phyloP scores from a whole-genome alignment of 2,329 filamentous ascomycete species.

The Pseudogymnoascus sp. region DNA sequence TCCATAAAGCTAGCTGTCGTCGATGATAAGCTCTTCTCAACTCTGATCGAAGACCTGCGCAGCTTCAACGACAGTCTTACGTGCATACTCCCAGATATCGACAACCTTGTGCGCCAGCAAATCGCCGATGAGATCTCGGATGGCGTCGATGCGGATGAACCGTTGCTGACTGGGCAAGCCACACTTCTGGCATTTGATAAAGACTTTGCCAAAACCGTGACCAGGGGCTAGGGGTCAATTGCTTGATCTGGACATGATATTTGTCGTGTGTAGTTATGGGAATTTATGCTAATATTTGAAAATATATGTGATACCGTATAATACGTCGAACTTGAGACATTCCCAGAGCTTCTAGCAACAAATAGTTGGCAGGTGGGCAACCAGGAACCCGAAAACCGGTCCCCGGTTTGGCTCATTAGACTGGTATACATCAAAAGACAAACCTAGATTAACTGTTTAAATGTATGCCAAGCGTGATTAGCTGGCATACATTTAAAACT shows the following conservation, averaged over 20 bases:
- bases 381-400: neutral
- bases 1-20: neutral
- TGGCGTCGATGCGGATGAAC: neutral
- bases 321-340: neutral
- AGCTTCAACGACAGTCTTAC: neutral
- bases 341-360: too few species aligned
- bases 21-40: neutral
- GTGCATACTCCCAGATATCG: neutral
- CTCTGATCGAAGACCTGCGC: neutral
- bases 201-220: neutral
- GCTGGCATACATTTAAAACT: neutral
- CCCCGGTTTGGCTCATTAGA: neutral
- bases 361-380: too few species aligned
- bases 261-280: neutral
- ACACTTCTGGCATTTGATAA: neutral
- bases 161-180: neutral
- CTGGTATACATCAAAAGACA: neutral
- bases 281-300: neutral
- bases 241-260: neutral
- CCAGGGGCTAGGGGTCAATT: neutral
- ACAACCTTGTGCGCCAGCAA: neutral
- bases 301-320: neutral
- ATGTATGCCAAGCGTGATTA: too few species aligned
- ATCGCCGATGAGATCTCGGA: neutral
- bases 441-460: neutral